A percentile compares a stretch with the other conserved stretches of the same genome.
These are phyloP conservation scores for Anthostomella pinea DNA, from an alignment of 2,329 filamentous ascomycete genomes.

Conservation along the genomic window DNA sequence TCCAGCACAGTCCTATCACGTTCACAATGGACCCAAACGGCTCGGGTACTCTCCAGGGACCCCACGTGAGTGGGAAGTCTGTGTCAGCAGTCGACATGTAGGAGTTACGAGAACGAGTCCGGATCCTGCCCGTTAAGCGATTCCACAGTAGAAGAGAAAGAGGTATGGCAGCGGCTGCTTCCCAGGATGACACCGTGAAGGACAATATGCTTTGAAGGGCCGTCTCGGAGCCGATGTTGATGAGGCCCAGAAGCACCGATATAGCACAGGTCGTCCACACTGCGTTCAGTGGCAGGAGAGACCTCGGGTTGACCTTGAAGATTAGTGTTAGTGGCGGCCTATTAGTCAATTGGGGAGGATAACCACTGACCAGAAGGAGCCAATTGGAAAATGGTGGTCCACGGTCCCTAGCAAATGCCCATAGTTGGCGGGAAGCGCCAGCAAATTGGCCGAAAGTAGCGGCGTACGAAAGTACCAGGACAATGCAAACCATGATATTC, in stretches of 20 bases:
- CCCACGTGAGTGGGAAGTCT: slow-evolving; percentile 15
- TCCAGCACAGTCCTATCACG: slow-evolving; percentile 9
- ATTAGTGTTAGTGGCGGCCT: background rate
- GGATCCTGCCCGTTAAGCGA: background rate
- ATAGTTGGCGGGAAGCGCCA: slow-evolving; percentile 54
- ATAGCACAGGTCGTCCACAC: background rate
- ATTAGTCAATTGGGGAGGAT: background rate
- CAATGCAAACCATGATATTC: slow-evolving; percentile 42
- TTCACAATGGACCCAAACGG: slow-evolving; percentile 9
- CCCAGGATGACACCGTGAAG: slow-evolving; percentile 3
- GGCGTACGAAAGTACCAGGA: slow-evolving; percentile 44
- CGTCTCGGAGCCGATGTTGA: slow-evolving; percentile 10
- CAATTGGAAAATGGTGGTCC: slow-evolving; percentile 7
- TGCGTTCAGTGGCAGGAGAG: background rate
- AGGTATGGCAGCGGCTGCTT: background rate
- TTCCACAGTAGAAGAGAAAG: slow-evolving; percentile 1
- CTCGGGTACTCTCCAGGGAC: slow-evolving; percentile 8
- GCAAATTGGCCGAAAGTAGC: slow-evolving; percentile 53
- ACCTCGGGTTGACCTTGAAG: slow-evolving; percentile 4
- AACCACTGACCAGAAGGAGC: background rate
- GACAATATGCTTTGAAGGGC: slow-evolving; percentile 12
- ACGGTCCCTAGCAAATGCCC: slow-evolving; percentile 41
- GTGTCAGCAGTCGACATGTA: too few relatives aligned
- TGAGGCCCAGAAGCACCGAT: slow-evolving; percentile 10
- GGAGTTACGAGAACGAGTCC: slow-evolving; percentile 2